These are phyloP conservation scores for Puccinia triticina DNA, from an alignment of 1,284 basidiomycete genomes.

Conservation along the genomic window DNA sequence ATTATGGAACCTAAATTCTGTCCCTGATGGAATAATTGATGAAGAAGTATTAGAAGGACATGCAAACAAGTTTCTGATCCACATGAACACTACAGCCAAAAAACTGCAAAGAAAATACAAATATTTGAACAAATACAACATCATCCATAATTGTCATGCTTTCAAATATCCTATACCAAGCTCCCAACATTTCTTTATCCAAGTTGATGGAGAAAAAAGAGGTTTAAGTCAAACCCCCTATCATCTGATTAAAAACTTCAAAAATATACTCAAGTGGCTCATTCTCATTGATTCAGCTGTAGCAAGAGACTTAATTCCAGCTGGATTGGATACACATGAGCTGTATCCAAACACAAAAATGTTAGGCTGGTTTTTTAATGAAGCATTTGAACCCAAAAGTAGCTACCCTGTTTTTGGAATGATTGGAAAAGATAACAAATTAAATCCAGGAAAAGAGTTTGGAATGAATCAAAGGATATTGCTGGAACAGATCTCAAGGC, in stretches of 20 bases:
- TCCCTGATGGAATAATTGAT: neutral
- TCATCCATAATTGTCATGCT: neutral
- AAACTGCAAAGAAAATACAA: neutral
- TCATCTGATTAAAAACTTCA: too few relatives aligned
- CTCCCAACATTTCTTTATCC: neutral
- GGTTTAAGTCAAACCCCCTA: neutral
- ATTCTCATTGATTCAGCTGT: too few relatives aligned
- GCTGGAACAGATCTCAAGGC: neutral
- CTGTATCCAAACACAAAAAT: too few relatives aligned
- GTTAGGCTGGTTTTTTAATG: neutral
- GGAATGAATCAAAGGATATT: neutral
- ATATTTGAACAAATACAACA: neutral
- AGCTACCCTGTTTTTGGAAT: neutral
- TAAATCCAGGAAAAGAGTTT: neutral
- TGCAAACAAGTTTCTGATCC: neutral
- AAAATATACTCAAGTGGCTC: too few relatives aligned
- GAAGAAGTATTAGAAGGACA: neutral
- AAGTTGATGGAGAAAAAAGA: neutral
- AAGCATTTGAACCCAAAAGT: neutral
- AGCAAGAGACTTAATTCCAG: too few relatives aligned
- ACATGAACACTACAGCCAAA: neutral
- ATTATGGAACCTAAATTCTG: neutral
- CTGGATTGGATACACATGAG: too few relatives aligned
- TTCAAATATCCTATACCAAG: neutral
- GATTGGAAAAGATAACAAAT: neutral